Conservation (phyloP, 2,329 filamentous ascomycete genomes). For the Orbilia ellipsospora region DNA sequence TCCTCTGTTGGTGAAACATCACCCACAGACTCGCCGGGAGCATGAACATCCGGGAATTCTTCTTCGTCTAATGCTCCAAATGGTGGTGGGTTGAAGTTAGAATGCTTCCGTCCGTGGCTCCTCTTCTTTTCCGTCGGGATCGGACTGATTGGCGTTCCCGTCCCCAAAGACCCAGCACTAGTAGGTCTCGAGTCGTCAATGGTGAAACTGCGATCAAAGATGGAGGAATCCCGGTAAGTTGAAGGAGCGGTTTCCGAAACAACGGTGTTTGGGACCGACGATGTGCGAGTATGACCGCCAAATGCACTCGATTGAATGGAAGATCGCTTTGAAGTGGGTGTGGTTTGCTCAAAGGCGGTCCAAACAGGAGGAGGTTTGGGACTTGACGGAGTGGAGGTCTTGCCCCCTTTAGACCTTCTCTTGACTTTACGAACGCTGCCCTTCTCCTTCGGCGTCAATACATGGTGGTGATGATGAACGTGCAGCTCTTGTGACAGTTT, state of each 20-base stretch:
- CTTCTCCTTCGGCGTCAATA: conserved; percentile 68
- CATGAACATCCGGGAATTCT: conserved; percentile 37
- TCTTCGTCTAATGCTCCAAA: conserved; percentile 47
- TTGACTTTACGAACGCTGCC: conserved; percentile 49
- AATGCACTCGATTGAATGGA: conserved; percentile 37
- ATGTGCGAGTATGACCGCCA: conserved; percentile 61
- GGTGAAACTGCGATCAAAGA: conserved; percentile 80
- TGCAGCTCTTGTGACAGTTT: conserved; percentile 78
- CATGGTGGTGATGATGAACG: conserved; percentile 94
- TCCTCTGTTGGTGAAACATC: conserved; percentile 37
- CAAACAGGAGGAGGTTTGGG: conserved; percentile 61
- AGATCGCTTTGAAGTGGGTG: conserved; percentile 60
- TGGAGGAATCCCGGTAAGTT: conserved; percentile 74
- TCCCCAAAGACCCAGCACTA: conserved; percentile 80
- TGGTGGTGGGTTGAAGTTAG: conserved; percentile 32
- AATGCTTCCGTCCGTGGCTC: conserved; percentile 31
- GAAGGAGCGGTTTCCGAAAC: conserved; percentile 69
- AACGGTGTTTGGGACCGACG: conserved; percentile 64
- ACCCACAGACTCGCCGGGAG: conserved; percentile 22
- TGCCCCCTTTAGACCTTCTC: conserved; percentile 73
- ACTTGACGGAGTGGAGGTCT: conserved; percentile 70
- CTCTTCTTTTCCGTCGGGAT: conserved; percentile 43
- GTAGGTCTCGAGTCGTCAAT: conserved; percentile 77
- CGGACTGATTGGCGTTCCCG: conserved; percentile 70
- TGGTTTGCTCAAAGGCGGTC: conserved; percentile 63